Evolutionary conservation across 2,329 filamentous ascomycete species (phyloP), one percentile per base, ranked within the genome.

Genomic region (Stagonosporopsis chrysanthemi): DNA sequence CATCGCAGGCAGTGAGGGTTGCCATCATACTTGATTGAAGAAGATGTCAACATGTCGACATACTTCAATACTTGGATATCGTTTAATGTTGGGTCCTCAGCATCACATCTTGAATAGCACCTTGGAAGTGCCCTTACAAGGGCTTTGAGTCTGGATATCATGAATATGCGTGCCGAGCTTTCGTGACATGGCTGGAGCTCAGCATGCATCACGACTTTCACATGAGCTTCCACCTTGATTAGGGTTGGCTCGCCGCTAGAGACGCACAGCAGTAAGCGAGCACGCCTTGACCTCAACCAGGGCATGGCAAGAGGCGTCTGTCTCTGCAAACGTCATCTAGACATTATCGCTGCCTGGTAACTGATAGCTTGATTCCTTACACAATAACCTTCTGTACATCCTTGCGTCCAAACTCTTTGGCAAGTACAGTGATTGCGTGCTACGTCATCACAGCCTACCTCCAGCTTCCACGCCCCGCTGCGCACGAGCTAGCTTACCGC

Each of bases 261-360:
- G 49, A 54, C 57, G 54, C 50, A 62, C 52, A 40, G 51, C 51
- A 45, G 50, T 61, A 56, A 63, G 61, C 65, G 65, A 68, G 55
- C 57, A 60, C 65, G 62, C 64, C 63, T 54, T 47, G 58, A 56
- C 60, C 63, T 58, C 58, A 55, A 62, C 57, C 56, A 58, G 56
- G 60, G 60, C 62, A 66, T 54, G 65, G 61, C 65, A 65, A 60
- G 55, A 66, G 54, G 61, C 60, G 57, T 54, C 63, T 64, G 58
- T 59, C 58, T 60, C 59, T 67, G 58, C 64, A 61, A 72, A 74
- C 72, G 71, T 75, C 71, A 74, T 75, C 65, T 63, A 67, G 65
- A 69, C 59, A 69, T 58, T 62, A 58, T 64, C 60, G 63, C 64
- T 66, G 66, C 68, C 66, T 67, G 56, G 60, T 60, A 55, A 45